Evolutionary conservation across 2,329 filamentous ascomycete genomes (phyloP).

Genomic region (Emmonsia crescens): DNA sequence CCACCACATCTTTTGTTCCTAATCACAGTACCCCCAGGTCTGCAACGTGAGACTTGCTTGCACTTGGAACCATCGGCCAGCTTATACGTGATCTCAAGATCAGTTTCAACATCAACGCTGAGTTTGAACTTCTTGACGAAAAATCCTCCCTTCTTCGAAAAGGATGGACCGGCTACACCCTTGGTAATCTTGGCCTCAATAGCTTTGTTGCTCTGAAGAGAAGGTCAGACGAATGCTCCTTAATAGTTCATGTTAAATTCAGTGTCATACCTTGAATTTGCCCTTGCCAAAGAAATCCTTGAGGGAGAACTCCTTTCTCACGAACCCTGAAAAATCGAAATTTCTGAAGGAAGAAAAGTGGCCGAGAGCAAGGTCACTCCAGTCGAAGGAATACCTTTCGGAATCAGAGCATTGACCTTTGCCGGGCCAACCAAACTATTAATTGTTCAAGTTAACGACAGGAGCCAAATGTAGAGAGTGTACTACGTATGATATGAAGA

Average conservation of each 20-base stretch:
- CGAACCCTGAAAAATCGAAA: slow-evolving; percentile 64
- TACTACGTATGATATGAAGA: not conserved
- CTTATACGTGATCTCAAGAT: slow-evolving; percentile 74
- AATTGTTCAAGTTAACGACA: slow-evolving; percentile 38
- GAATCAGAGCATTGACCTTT: slow-evolving; percentile 61
- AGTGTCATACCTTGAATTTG: slow-evolving; percentile 12
- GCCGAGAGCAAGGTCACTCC: slow-evolving; percentile 51
- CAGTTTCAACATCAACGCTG: slow-evolving; percentile 60
- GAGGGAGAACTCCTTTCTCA: slow-evolving; percentile 50
- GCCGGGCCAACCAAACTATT: slow-evolving; percentile 53
- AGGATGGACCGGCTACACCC: slow-evolving; percentile 45
- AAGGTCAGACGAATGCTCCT: slow-evolving; percentile 3
- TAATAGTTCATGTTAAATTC: slow-evolving; percentile 18
- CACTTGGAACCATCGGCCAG: slow-evolving; percentile 76
- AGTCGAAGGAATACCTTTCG: slow-evolving; percentile 62
- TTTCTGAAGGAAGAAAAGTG: slow-evolving; percentile 56
- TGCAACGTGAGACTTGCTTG: slow-evolving; percentile 65
- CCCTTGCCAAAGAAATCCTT: slow-evolving; percentile 13
- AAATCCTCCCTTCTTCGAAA: slow-evolving; percentile 49
- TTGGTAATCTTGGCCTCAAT: slow-evolving; percentile 45
- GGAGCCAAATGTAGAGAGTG: not conserved
- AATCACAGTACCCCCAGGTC: slow-evolving; percentile 56
- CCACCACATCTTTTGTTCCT: slow-evolving; percentile 87
- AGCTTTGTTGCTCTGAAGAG: slow-evolving; percentile 40
- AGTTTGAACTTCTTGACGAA: slow-evolving; percentile 67